Base-by-base conservation (phyloP, 148 eudicot species). In the Salicornia ramosissima region DNA sequence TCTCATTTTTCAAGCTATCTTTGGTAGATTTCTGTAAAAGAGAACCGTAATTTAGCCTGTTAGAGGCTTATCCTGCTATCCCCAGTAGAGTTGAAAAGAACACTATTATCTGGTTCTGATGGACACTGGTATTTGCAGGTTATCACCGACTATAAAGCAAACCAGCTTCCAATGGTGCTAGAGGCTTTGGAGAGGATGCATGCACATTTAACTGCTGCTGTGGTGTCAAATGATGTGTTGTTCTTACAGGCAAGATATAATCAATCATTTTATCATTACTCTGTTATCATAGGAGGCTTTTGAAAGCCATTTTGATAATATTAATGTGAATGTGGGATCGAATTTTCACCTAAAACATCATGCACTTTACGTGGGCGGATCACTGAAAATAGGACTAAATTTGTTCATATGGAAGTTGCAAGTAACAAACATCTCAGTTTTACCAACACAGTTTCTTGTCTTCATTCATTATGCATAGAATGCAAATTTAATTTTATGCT, bases 131-230 rank as follows among this genome's bases (percentile, higher is more conserved):
- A 24, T 58, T 73, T 68, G 47, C 78, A 95, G 99, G 73, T 94
- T 69, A 67, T 94, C 51, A 90, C 99, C 0, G 96, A 90, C 61
- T 94, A 90, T 79, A 90, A 94, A 74, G 86, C 86, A 53, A 51
- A 83, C 72, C 89, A 94, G 79, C 80, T 94, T 19, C 86, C 90
- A 10, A 36, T 82, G 88, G 89, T 94, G 30, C 74, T 94, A 75
- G 89, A 87, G 12, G 93, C 87, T 52, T 79, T 90, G 39, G 99
- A 94, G 76, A 88, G 80, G 81, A 94, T 94, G 99, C 91, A 94
- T 76, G 99, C 99, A 14, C 96, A 94, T 83, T 83, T 94, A 67
- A 88, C 97, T 21, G 99, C 97, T 68, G 99, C 99, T 25, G 97
- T 94, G 71, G 96, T 90, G 64, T 94, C 97, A 49, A 94, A 90